phyloP scores from a whole-genome alignment of 768 basidiomycete species.

The Boletus vinaceobasis region DNA sequence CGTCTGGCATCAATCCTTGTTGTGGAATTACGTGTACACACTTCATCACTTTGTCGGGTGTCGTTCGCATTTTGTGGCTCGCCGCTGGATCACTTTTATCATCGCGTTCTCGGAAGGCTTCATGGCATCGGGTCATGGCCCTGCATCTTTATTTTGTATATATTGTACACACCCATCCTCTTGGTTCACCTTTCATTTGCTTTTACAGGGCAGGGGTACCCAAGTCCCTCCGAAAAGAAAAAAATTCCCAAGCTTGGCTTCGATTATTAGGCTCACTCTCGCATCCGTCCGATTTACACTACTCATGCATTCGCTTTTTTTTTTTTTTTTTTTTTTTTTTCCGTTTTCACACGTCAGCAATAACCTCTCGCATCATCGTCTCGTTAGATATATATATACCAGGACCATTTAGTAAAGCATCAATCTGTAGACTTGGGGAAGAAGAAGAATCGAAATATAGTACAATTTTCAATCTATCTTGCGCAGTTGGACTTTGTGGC shows the following conservation, averaged over 20 bases:
- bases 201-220: too few species aligned
- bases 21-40: constrained; percentile 36
- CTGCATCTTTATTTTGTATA: constrained; percentile 23
- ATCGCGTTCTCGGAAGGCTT: background rate
- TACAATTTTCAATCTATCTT: too few species aligned
- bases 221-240: too few species aligned
- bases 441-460: constrained; percentile 18
- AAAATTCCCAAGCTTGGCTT: background rate
- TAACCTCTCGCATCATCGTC: constrained; percentile 5
- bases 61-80: constrained; percentile 10
- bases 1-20: constrained; percentile 21
- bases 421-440: constrained; percentile 24
- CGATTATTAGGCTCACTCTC: background rate
- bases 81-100: background rate
- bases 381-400: constrained; percentile 19
- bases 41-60: constrained; percentile 10
- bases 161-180: constrained; percentile 5
- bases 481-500: too few species aligned
- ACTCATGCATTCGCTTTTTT: constrained; percentile 1
- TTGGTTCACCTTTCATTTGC: background rate
- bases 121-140: background rate
- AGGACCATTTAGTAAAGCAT: constrained; percentile 20
- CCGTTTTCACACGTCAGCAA: constrained; percentile 3
- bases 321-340: background rate
- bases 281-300: background rate